A percentile compares a stretch with the other conserved stretches of the same genome.
These are phyloP conservation scores for Inga oerstediana DNA, from an alignment of 306 rosid genomes.

Conservation along the genomic window DNA sequence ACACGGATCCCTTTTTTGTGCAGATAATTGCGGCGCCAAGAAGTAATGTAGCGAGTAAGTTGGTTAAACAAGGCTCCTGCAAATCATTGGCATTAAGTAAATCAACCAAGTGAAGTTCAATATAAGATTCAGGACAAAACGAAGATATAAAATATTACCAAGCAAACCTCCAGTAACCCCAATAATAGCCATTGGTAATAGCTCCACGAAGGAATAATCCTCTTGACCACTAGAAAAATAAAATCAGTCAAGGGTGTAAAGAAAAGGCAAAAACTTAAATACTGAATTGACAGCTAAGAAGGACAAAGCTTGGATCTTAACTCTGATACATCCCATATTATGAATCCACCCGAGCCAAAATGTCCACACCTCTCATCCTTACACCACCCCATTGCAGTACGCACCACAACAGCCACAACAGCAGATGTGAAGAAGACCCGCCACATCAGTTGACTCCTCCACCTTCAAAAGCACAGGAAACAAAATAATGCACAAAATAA, in stretches of 20 bases:
- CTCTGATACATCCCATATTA: constrained; percentile 95
- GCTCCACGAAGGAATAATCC: constrained; percentile 91
- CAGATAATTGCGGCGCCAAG: constrained; percentile 88
- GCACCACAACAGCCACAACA: constrained; percentile 94
- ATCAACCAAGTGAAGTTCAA: constrained; percentile 27
- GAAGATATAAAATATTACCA: constrained; percentile 48
- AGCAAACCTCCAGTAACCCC: constrained; percentile 95
- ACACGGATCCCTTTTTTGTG: constrained; percentile 94
- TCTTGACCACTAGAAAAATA: constrained; percentile 85
- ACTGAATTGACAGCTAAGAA: constrained; percentile 34
- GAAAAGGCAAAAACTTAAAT: constrained; percentile 40
- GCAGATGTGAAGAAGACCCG: constrained; percentile 98
- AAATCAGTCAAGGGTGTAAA: constrained; percentile 45
- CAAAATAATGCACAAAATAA: not conserved
- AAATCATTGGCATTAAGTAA: constrained; percentile 28
- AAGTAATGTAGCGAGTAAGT: constrained; percentile 73
- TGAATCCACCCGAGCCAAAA: constrained; percentile 98
- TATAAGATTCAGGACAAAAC: constrained; percentile 6
- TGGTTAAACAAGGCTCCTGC: constrained; percentile 96
- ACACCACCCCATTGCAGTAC: constrained; percentile 97
- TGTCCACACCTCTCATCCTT: constrained; percentile 94
- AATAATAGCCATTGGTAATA: constrained; percentile 93
- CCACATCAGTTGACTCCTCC: constrained; percentile 86
- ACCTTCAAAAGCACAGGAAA: constrained; percentile 26
- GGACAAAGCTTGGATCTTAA: constrained; percentile 61